phyloP scores from a whole-genome alignment of 129 eudicot genomes.

The Oenanthe sinensis region DNA sequence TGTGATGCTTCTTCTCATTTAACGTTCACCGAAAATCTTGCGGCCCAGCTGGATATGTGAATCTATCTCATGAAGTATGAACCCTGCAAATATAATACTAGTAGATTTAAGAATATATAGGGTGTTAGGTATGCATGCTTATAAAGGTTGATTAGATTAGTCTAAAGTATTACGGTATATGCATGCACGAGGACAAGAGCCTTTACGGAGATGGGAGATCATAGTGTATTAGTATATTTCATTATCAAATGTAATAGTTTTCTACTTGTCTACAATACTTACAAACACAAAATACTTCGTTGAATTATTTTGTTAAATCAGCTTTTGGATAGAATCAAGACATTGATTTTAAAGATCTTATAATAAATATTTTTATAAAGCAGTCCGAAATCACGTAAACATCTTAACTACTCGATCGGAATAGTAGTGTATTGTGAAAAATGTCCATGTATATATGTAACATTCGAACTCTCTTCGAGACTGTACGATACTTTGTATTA shows the following conservation, averaged over 20 bases:
- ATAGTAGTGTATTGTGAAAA: too few relatives aligned
- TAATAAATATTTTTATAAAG: too few relatives aligned
- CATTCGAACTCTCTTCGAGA: too few relatives aligned
- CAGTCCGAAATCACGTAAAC: too few relatives aligned
- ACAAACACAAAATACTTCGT: neutral
- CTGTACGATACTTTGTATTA: too few relatives aligned
- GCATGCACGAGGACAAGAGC: neutral
- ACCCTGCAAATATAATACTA: neutral
- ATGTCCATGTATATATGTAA: too few relatives aligned
- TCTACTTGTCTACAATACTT: too few relatives aligned
- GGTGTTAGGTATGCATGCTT: constrained; percentile 3
- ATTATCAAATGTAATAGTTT: neutral
- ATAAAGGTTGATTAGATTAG: neutral
- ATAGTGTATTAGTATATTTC: neutral
- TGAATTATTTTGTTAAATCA: neutral
- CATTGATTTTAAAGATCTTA: too few relatives aligned
- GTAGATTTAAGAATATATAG: neutral
- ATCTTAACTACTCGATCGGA: too few relatives aligned
- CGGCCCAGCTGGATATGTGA: constrained; percentile 4
- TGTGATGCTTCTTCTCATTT: too few relatives aligned
- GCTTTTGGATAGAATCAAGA: too few relatives aligned
- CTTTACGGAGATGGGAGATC: neutral
- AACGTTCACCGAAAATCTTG: neutral
- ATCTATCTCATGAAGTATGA: neutral
- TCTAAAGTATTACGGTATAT: neutral